These are phyloP conservation scores for Phyllosticta paracitricarpa DNA, from an alignment of 2,329 filamentous ascomycete genomes.

Conservation along the genomic window DNA sequence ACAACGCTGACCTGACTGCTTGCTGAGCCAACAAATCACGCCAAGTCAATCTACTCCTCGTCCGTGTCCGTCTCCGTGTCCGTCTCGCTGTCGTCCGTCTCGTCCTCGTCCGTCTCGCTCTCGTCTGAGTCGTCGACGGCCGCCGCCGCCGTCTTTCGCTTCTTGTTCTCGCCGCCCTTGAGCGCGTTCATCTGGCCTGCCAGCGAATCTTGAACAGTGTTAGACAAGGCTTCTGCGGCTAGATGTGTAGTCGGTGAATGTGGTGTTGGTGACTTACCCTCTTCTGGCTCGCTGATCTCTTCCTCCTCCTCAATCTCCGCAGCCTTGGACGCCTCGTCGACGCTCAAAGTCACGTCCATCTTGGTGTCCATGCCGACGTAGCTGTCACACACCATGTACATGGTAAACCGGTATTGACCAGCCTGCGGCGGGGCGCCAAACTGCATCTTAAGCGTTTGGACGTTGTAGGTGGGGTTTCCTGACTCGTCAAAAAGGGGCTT, in stretches of 20 bases:
- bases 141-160: conserved; percentile 44
- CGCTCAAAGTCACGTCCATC: conserved; percentile 77
- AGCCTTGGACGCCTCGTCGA: conserved; percentile 83
- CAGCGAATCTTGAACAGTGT: conserved; percentile 57
- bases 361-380: conserved; percentile 92
- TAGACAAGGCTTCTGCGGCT: conserved; percentile 15
- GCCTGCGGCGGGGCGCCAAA: conserved; percentile 30
- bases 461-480: conserved; percentile 81
- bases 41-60: conserved; percentile 22
- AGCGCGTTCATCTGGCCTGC: conserved; percentile 85
- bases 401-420: conserved; percentile 87
- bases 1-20: no score
- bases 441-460: conserved; percentile 94
- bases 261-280: conserved; percentile 55
- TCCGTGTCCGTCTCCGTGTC: conserved; percentile 34
- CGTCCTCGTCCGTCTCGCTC: conserved; percentile 50
- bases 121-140: conserved; percentile 52
- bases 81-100: conserved; percentile 42
- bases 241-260: not conserved
- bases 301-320: conserved; percentile 73
- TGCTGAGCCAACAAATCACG: not conserved
- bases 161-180: conserved; percentile 57
- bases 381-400: conserved; percentile 89
- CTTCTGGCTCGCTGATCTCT: conserved; percentile 95
- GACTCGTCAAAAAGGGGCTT: conserved; percentile 72